phyloP scores from a whole-genome alignment of 495 filamentous ascomycete genomes.

The Talaromyces adpressus region DNA sequence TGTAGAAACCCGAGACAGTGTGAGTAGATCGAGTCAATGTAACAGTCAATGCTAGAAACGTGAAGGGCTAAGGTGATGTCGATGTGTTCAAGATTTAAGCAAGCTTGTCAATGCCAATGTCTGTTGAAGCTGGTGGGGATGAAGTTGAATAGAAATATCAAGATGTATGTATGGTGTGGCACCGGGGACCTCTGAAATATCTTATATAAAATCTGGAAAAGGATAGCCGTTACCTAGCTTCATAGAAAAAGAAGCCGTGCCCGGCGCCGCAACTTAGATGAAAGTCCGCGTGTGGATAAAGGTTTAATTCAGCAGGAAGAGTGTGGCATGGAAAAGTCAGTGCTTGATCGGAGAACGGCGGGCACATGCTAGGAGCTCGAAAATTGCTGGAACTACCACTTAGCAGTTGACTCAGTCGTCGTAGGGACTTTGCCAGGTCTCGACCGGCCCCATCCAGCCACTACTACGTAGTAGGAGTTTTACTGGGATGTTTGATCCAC shows the following conservation, averaged over 20 bases:
- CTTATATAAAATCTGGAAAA: not conserved
- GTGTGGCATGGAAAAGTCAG: not conserved
- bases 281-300: constrained; percentile 2
- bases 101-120: not conserved
- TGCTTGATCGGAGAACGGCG: not conserved
- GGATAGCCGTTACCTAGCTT: not conserved
- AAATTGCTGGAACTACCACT: too few species aligned
- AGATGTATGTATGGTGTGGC: not conserved
- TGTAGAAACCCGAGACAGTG: not conserved
- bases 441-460: not conserved
- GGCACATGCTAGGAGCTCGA: not conserved
- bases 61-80: not conserved
- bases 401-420: too few species aligned
- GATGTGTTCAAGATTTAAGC: not conserved
- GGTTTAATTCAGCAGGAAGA: not conserved
- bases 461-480: too few species aligned
- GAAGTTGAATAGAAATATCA: not conserved
- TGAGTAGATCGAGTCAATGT: not conserved
- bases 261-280: not conserved
- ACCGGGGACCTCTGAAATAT: not conserved
- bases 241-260: not conserved
- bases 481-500: too few species aligned
- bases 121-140: not conserved
- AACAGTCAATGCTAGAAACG: not conserved
- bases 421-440: too few species aligned